Evolutionary conservation across 306 rosid genomes (phyloP).

Genomic region (Castanospermum australe): DNA sequence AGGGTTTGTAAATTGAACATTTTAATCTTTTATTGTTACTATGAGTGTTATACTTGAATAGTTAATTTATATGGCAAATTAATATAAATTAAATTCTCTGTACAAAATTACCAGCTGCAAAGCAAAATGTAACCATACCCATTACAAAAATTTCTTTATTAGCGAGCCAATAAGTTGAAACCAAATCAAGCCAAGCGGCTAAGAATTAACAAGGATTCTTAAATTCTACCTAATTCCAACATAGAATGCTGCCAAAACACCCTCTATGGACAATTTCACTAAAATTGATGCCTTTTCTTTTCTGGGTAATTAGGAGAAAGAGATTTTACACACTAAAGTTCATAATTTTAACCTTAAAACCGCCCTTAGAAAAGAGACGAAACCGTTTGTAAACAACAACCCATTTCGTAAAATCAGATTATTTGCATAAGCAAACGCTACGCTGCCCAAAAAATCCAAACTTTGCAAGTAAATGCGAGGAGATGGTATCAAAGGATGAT

Average conservation of each 20-base stretch:
- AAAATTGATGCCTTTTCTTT: neutral
- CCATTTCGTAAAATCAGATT: neutral
- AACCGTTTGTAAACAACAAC: neutral
- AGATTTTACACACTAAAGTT: neutral
- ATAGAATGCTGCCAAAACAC: neutral
- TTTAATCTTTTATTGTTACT: no score
- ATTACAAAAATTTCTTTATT: neutral
- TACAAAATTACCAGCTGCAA: neutral
- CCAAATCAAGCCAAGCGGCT: neutral
- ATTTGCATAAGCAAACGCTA: neutral
- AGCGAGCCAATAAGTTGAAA: neutral
- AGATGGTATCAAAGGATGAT: neutral
- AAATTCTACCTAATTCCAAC: neutral
- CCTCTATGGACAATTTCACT: neutral
- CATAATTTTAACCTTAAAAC: neutral
- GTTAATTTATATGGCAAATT: no score
- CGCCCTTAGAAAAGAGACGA: neutral
- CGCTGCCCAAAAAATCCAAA: neutral
- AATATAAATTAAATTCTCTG: no score
- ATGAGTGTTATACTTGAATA: no score
- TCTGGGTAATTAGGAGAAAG: neutral
- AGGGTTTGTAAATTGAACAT: no score
- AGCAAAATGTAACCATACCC: neutral
- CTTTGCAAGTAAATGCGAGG: neutral
- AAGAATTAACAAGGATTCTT: neutral